A percentile compares a stretch with the other conserved stretches of the same genome.
These are phyloP conservation scores for Epichloe coenophiala DNA, from an alignment of 2,329 filamentous ascomycete genomes.

Conservation along the genomic window DNA sequence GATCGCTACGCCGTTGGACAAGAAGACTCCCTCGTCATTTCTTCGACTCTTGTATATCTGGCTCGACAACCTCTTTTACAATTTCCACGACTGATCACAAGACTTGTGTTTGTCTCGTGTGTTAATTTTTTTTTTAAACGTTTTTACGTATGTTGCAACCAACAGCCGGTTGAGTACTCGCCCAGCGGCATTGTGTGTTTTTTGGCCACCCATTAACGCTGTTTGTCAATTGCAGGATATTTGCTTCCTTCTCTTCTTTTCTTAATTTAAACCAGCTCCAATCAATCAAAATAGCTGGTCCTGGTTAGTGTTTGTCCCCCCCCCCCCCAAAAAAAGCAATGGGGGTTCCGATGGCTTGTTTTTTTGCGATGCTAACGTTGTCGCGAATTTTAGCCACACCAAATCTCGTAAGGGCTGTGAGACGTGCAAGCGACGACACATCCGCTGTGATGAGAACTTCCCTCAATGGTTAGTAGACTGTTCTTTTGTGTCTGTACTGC, in stretches of 20 bases:
- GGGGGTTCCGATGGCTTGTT: not conserved
- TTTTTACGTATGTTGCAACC: slow-evolving; percentile 16
- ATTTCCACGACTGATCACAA: slow-evolving; percentile 25
- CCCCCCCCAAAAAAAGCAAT: not conserved
- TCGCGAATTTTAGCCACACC: slow-evolving; percentile 57
- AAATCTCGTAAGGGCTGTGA: slow-evolving; percentile 98
- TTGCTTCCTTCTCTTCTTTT: not conserved
- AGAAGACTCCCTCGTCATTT: not conserved
- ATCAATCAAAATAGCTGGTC: slow-evolving; percentile 62
- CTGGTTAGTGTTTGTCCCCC: slow-evolving; percentile 41
- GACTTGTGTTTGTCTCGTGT: slow-evolving; percentile 13
- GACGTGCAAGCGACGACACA: slow-evolving; percentile 94
- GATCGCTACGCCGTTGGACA: slow-evolving; percentile 21
- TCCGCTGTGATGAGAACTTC: slow-evolving; percentile 93
- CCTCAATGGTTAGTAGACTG: slow-evolving; percentile 68
- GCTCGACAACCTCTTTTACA: slow-evolving; percentile 12
- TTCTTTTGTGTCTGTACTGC: not conserved
- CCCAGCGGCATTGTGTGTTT: too few relatives aligned
- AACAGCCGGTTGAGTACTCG: too few relatives aligned
- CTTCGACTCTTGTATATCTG: not conserved
- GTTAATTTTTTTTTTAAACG: slow-evolving; percentile 6
- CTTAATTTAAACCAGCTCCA: not conserved
- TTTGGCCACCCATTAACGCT: not conserved
- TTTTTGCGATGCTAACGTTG: slow-evolving; percentile 8
- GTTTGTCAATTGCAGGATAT: not conserved